Evolutionary conservation across 2,329 filamentous ascomycete genomes (phyloP).

Genomic region (Ascochyta viciae-villosae): DNA sequence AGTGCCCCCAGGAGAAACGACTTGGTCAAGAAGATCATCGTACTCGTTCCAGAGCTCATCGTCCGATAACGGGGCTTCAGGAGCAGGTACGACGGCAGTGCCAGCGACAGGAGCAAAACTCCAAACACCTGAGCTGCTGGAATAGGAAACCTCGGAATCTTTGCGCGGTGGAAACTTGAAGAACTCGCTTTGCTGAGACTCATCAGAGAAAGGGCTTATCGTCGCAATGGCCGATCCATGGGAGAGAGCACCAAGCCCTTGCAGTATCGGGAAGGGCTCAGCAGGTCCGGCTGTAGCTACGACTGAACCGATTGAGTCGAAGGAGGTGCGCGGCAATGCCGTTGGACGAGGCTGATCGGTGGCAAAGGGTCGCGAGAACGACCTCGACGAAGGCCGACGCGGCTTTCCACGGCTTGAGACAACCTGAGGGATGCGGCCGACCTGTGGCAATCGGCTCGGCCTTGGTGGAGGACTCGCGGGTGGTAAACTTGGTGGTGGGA

Average conservation of each 20-base stretch:
- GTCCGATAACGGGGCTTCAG: slow-evolving; percentile 69
- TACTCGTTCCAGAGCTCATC: slow-evolving; percentile 97
- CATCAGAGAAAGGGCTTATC: slow-evolving; percentile 39
- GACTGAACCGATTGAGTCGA: slow-evolving; percentile 39
- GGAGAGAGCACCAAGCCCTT: slow-evolving; percentile 42
- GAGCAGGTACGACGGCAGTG: slow-evolving; percentile 70
- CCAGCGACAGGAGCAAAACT: slow-evolving; percentile 63
- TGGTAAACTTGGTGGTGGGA: slow-evolving; percentile 35
- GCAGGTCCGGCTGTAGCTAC: slow-evolving; percentile 37
- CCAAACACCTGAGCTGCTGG: slow-evolving; percentile 69
- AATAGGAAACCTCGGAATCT: slow-evolving; percentile 71
- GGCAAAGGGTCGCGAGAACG: slow-evolving; percentile 83
- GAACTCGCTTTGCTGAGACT: slow-evolving; percentile 65
- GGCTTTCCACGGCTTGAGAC: slow-evolving; percentile 69
- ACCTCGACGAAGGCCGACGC: slow-evolving; percentile 73
- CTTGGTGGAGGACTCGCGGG: slow-evolving; percentile 47
- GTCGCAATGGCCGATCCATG: slow-evolving; percentile 50
- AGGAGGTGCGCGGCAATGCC: slow-evolving; percentile 40
- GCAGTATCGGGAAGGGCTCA: slow-evolving; percentile 46
- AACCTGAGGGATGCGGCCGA: slow-evolving; percentile 86
- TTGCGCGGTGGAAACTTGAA: slow-evolving; percentile 77
- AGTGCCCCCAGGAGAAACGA: slow-evolving; percentile 53
- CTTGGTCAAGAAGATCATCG: slow-evolving; percentile 82
- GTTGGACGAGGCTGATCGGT: slow-evolving; percentile 53
- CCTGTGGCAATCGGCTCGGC: slow-evolving; percentile 75